These are phyloP conservation scores for Lathyrus tuberosus DNA, from an alignment of 306 rosid genomes.

Conservation along the genomic window DNA sequence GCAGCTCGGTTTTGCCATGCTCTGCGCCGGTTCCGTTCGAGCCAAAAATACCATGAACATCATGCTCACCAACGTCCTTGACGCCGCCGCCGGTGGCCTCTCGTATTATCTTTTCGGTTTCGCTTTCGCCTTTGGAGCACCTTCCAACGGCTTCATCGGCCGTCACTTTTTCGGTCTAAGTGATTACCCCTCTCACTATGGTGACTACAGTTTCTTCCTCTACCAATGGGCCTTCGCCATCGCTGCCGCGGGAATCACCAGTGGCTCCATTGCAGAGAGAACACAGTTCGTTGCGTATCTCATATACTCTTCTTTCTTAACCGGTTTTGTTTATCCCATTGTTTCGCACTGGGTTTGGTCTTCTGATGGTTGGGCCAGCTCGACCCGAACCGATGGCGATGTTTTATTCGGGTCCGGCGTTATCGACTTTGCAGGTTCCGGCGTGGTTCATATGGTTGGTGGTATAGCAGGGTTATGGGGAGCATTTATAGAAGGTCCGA, in stretches of 20 bases:
- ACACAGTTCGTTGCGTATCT: conserved; percentile 82
- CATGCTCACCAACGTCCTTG: conserved; percentile 93
- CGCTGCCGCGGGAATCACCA: conserved; percentile 76
- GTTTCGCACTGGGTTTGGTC: conserved; percentile 93
- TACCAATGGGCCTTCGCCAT: conserved; percentile 95
- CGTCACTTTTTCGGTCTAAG: conserved; percentile 71
- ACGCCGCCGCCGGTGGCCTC: conserved; percentile 77
- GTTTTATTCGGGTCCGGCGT: conserved; percentile 58
- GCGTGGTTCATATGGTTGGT: conserved; percentile 85
- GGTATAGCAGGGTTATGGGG: conserved; percentile 87
- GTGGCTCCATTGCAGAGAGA: conserved; percentile 87
- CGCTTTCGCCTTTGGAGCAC: conserved; percentile 77
- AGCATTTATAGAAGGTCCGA: conserved; percentile 72
- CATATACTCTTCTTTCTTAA: conserved; percentile 68
- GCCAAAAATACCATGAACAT: conserved; percentile 94
- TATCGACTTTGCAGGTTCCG: conserved; percentile 75
- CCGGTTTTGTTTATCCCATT: conserved; percentile 74
- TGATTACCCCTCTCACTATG: conserved; percentile 38
- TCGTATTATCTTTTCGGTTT: conserved; percentile 81
- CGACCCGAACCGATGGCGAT: neutral
- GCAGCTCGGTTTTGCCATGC: conserved; percentile 97
- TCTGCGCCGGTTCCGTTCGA: conserved; percentile 86
- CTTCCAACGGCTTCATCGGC: conserved; percentile 82
- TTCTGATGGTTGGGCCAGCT: conserved; percentile 72
- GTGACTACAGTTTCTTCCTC: conserved; percentile 72